A percentile compares a stretch with the other conserved stretches of the same genome.
Evolutionary conservation across 1,139 yeast genomes (phyloP).

Genomic region (Spencermartinsiella ligniputridi): DNA sequence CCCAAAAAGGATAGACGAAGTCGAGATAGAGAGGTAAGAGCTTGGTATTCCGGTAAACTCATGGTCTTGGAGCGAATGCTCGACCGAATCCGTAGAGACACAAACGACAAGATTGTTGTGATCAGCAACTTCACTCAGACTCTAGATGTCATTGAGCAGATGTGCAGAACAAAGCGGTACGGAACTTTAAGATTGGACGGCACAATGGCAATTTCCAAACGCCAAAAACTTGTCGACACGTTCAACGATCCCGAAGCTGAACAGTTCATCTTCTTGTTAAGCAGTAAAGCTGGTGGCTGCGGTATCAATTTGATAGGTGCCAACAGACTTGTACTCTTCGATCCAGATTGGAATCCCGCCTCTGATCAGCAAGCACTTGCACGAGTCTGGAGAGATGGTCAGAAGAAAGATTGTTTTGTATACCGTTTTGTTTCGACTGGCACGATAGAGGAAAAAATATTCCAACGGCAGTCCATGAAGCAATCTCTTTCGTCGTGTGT

Average conservation of each 20-base stretch:
- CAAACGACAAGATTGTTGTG: slow-evolving; percentile 89
- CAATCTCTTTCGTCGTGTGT: slow-evolving; percentile 91
- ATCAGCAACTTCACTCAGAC: slow-evolving; percentile 95
- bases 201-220: slow-evolving; percentile 82
- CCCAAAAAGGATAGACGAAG: slow-evolving; percentile 41
- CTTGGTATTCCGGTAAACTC: slow-evolving; percentile 55
- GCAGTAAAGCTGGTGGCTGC: slow-evolving; percentile 98
- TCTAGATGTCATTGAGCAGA: slow-evolving; percentile 76
- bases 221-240: slow-evolving; percentile 87
- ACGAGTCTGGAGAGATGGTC: slow-evolving; percentile 99
- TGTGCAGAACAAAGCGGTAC: slow-evolving; percentile 72
- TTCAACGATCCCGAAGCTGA: slow-evolving; percentile 88
- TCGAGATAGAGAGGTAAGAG: slow-evolving; percentile 60
- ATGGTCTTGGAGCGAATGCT: slow-evolving; percentile 64
- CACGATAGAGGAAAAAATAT: slow-evolving; percentile 91
- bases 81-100: slow-evolving; percentile 66
- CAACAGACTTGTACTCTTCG: slow-evolving; percentile 78
- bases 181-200: slow-evolving; percentile 90
- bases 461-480: slow-evolving; percentile 96
- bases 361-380: slow-evolving; percentile 98
- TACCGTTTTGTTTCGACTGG: slow-evolving; percentile 93
- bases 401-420: slow-evolving; percentile 92
- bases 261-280: slow-evolving; percentile 81
- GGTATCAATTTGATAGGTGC: slow-evolving; percentile 98
- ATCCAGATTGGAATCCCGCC: slow-evolving; percentile 99